Conservation (phyloP, 306 rosid species). For the Castanospermum australe region DNA sequence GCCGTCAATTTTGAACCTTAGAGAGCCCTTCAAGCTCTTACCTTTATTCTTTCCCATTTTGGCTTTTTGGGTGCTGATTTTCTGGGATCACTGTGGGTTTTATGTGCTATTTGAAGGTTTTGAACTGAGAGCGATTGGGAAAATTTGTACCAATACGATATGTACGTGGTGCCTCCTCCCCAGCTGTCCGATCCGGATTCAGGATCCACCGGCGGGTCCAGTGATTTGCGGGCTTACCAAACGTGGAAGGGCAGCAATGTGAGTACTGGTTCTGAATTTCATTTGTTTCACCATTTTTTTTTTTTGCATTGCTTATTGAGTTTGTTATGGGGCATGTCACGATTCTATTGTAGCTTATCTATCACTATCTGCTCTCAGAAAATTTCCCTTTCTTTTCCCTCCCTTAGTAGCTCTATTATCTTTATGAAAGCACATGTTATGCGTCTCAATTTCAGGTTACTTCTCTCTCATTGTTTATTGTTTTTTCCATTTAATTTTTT, state of each 20-base stretch:
- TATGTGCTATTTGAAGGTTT: neutral
- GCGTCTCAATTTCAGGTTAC: neutral
- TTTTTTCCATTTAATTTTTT: neutral
- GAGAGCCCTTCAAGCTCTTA: constrained; percentile 24
- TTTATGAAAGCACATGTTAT: neutral
- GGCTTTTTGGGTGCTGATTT: neutral
- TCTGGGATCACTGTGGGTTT: constrained; percentile 1
- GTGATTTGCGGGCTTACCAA: constrained; percentile 77
- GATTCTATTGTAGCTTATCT: neutral
- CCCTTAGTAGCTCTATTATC: neutral
- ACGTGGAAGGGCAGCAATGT: constrained; percentile 98
- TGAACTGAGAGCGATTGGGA: constrained; percentile 6
- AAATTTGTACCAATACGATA: constrained; percentile 1
- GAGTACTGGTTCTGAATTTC: constrained; percentile 22
- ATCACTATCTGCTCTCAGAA: constrained; percentile 2
- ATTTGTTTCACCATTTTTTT: neutral
- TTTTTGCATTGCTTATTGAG: neutral
- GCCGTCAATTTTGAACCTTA: constrained; percentile 25
- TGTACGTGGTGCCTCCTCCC: constrained; percentile 98
- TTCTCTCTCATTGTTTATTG: neutral
- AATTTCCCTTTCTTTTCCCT: neutral
- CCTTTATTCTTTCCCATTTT: neutral
- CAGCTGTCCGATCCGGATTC: constrained; percentile 77
- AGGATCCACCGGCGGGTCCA: constrained; percentile 57
- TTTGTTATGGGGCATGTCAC: neutral